These are phyloP conservation scores for Penicillium hordei DNA, from an alignment of 2,329 filamentous ascomycete genomes.

Conservation along the genomic window DNA sequence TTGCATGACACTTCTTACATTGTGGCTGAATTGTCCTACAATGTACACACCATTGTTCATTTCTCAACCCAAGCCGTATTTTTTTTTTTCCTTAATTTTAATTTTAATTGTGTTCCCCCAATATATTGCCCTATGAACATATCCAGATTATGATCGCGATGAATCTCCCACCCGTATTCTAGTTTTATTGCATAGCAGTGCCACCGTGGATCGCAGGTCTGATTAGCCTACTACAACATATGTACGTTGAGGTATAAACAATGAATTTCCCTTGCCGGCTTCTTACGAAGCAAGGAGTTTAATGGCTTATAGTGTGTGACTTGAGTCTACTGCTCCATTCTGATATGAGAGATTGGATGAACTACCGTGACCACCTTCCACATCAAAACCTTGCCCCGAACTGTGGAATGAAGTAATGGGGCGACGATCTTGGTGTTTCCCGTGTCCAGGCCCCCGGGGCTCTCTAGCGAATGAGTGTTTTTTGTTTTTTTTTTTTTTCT, in stretches of 20 bases:
- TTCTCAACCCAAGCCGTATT: background rate
- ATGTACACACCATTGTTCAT: background rate
- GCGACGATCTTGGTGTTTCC: slow-evolving; percentile 10
- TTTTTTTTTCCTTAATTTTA: background rate
- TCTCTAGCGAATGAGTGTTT: background rate
- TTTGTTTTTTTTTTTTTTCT: too few species aligned
- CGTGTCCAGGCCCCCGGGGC: slow-evolving; percentile 18
- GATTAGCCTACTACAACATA: background rate
- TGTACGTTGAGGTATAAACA: background rate
- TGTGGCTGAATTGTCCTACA: slow-evolving; percentile 1
- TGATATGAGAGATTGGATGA: slow-evolving; percentile 1
- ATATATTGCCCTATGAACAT: background rate
- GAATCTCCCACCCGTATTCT: background rate
- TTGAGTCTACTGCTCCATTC: background rate
- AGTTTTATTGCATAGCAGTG: background rate
- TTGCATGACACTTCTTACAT: background rate
- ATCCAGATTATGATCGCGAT: background rate
- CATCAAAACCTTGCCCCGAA: background rate
- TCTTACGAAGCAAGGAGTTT: background rate
- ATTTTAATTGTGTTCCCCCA: background rate
- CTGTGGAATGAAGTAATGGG: slow-evolving; percentile 10
- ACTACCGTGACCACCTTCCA: background rate
- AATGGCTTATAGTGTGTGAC: background rate
- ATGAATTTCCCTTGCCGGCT: background rate
- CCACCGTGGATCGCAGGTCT: background rate